Conservation (phyloP, 169 alveolate genomes). For the Cryptosporidium baileyi region DNA sequence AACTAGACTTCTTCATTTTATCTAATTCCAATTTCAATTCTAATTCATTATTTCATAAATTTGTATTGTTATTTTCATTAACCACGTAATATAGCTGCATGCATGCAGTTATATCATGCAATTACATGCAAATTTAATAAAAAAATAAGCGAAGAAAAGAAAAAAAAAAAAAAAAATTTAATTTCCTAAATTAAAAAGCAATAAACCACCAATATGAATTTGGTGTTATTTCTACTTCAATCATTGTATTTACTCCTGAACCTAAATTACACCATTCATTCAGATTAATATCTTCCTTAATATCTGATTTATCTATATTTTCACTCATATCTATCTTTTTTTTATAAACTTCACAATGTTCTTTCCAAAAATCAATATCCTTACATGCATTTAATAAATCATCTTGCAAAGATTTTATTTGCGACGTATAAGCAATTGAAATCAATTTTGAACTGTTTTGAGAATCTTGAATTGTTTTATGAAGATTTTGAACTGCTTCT, state of each 20-base stretch:
- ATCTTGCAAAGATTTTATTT: slow-evolving; percentile 49
- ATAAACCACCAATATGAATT: slow-evolving; percentile 70
- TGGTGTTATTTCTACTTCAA: slow-evolving; percentile 28
- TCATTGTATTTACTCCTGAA: slow-evolving; percentile 17
- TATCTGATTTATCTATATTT: background rate
- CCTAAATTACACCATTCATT: slow-evolving; percentile 55
- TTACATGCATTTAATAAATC: slow-evolving; percentile 58
- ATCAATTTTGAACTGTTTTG: slow-evolving; percentile 33
- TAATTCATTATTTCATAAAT: background rate
- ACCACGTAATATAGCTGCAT: background rate
- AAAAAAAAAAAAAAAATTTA: background rate
- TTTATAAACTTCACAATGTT: slow-evolving; percentile 8
- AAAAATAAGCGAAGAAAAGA: background rate
- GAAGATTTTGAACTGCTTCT: slow-evolving; percentile 62
- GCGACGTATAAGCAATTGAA: slow-evolving; percentile 55
- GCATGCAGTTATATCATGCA: background rate
- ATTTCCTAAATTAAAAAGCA: background rate
- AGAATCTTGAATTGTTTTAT: slow-evolving; percentile 45
- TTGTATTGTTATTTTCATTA: background rate
- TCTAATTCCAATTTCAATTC: background rate
- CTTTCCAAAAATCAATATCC: slow-evolving; percentile 66
- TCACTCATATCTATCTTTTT: background rate
- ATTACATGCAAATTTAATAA: background rate
- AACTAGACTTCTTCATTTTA: too few relatives aligned
- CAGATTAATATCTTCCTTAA: background rate